Base-by-base conservation (phyloP, 805 yeast species). In the Candida patagonica region DNA sequence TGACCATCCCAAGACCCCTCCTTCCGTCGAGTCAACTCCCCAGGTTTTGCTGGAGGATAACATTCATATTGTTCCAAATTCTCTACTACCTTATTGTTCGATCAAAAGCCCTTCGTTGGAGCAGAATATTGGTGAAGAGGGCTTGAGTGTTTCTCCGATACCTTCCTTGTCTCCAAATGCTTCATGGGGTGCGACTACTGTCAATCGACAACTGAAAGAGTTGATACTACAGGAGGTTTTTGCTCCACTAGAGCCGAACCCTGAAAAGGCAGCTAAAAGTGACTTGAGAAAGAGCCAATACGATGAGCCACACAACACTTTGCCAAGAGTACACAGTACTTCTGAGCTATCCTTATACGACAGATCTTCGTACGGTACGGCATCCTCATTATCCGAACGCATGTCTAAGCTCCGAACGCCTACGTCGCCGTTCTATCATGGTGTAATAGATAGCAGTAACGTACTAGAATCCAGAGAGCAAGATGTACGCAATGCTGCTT, bases 31-130 rank as follows among this genome's bases (percentile, higher is more conserved):
- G 8, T 35, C 39, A 23, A 21, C 17, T 5, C 83, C 89, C 2
- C 96, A 86, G 54, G 97, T 89, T n/a, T 78, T 83, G 1, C 67
- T 89, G 25, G 88, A 86, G 57, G 97, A 89, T 54, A 89, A 89
- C 59, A 79, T 75, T 43, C 98, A 89, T 59, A 88, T 89, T 41
- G 79, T 89, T 24, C 96, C 97, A 0, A 80, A 79, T 41, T 78
- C 87, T 2, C 59, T 85, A 45, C 74, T 86, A 76, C 70, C 70
- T 44, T 79, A 75, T 52, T 71, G 83, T 4, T 48, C 63, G 3
- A 61, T 70, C 5, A 64, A 67, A 6, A 68, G 71, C 4, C 57
- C 65, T 19, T 55, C 64, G 7, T 46, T 44, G 15, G 39, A 36
- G 16, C 27, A 36, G 16, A 19, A 26, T 16, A 19, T 30, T 3